These are phyloP conservation scores for Cardamine occulta DNA, from an alignment of 345 rosid species.

Conservation along the genomic window DNA sequence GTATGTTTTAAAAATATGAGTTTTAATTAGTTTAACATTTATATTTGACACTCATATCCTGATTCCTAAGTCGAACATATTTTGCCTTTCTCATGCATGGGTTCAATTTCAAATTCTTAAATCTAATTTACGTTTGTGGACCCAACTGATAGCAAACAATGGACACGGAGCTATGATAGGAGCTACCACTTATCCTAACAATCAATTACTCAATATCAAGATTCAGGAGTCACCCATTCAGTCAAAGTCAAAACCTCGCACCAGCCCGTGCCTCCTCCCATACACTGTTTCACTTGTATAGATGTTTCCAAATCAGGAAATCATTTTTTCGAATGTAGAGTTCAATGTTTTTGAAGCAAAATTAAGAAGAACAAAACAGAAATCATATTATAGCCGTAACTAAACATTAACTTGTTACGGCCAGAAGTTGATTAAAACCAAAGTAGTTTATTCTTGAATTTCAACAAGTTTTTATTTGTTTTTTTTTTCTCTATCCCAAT, in stretches of 20 bases:
- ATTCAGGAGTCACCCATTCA: neutral
- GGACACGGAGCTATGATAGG: conserved; percentile 9
- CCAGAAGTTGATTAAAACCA: neutral
- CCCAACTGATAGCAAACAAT: conserved; percentile 16
- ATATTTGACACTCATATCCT: neutral
- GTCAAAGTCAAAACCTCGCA: neutral
- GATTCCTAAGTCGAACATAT: neutral
- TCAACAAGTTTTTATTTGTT: neutral
- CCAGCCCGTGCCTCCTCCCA: neutral
- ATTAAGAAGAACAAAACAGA: neutral
- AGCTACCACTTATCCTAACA: conserved; percentile 26
- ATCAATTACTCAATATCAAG: neutral
- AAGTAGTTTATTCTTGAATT: neutral
- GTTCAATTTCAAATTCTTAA: conserved; percentile 20
- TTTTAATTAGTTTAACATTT: neutral
- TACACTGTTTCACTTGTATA: neutral
- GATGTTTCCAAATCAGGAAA: neutral
- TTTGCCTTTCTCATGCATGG: neutral
- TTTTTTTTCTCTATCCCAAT: neutral
- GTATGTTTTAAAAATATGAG: no score
- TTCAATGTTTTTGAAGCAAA: neutral
- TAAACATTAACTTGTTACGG: neutral
- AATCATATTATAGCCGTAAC: neutral
- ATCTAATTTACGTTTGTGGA: neutral
- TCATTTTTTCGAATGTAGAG: neutral